These are phyloP conservation scores for Backusella tarrabulga DNA, from an alignment of 192 early-diverging fungal genomes.

Conservation along the genomic window DNA sequence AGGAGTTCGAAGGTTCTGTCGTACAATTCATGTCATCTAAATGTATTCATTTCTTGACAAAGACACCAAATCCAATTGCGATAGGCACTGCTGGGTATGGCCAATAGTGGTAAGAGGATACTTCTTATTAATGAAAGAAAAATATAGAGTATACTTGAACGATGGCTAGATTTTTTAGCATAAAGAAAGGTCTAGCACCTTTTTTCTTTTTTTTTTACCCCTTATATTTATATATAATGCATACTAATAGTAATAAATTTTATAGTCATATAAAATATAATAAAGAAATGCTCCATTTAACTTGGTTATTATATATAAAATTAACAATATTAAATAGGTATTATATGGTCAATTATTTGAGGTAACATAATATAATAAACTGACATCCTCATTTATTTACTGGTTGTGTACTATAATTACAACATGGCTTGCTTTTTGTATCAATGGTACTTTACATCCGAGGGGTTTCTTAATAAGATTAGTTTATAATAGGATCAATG, in stretches of 20 bases:
- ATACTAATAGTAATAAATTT: neutral
- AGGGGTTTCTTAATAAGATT: neutral
- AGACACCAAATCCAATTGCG: too few species aligned
- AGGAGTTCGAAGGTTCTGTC: neutral
- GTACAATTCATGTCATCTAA: neutral
- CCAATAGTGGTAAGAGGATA: neutral
- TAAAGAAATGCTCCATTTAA: neutral
- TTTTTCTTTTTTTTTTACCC: neutral
- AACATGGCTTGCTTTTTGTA: neutral
- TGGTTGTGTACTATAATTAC: neutral
- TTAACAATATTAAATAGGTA: neutral
- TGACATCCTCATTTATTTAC: too few species aligned
- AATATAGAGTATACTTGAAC: neutral
- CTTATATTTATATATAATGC: neutral
- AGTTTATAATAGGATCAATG: neutral
- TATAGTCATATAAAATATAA: neutral
- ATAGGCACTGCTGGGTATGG: neutral
- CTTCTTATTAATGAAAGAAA: neutral
- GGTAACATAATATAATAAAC: neutral
- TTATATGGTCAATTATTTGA: neutral
- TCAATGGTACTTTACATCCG: neutral
- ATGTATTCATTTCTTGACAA: too few species aligned
- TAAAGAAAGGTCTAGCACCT: neutral
- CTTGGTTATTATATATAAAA: neutral
- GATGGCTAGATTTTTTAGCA: neutral